A percentile compares a stretch with the other conserved stretches of the same genome.
These are phyloP conservation scores for Suillus placidus DNA, from an alignment of 768 basidiomycete species.

Conservation along the genomic window DNA sequence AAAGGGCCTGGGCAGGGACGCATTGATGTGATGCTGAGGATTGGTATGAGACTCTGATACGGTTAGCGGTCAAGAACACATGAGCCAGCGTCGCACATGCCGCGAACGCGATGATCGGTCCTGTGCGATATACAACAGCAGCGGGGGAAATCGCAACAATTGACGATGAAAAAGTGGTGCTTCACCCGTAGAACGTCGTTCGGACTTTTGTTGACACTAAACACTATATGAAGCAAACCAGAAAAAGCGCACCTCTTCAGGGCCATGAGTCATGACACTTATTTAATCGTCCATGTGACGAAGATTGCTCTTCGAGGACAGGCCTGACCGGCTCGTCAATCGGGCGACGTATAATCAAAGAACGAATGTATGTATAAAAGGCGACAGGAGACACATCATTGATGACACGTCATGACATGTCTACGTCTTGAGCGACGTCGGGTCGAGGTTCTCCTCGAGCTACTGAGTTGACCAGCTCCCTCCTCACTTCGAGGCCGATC, in stretches of 20 bases:
- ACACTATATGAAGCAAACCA: not conserved
- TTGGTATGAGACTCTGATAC: not conserved
- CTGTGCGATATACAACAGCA: not conserved
- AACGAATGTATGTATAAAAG: not conserved
- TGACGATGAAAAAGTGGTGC: too few relatives aligned
- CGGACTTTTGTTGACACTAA: not conserved
- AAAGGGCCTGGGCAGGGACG: not conserved
- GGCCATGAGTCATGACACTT: not conserved
- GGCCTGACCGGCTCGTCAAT: not conserved
- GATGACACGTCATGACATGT: conserved; percentile 49
- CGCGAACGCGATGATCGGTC: not conserved
- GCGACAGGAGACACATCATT: not conserved
- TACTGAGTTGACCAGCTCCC: conserved; percentile 88
- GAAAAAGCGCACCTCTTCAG: not conserved
- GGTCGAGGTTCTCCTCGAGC: conserved; percentile 79
- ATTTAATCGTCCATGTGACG: not conserved
- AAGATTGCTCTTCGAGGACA: not conserved
- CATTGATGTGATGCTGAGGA: not conserved
- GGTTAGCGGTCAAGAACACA: not conserved
- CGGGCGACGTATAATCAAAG: not conserved
- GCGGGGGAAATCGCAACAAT: not conserved
- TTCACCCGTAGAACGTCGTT: not conserved
- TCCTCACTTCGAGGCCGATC: conserved; percentile 86
- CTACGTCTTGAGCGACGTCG: conserved; percentile 64
- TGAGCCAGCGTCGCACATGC: not conserved